These are phyloP conservation scores for Vigna trinervia DNA, from an alignment of 306 rosid genomes.

Conservation along the genomic window DNA sequence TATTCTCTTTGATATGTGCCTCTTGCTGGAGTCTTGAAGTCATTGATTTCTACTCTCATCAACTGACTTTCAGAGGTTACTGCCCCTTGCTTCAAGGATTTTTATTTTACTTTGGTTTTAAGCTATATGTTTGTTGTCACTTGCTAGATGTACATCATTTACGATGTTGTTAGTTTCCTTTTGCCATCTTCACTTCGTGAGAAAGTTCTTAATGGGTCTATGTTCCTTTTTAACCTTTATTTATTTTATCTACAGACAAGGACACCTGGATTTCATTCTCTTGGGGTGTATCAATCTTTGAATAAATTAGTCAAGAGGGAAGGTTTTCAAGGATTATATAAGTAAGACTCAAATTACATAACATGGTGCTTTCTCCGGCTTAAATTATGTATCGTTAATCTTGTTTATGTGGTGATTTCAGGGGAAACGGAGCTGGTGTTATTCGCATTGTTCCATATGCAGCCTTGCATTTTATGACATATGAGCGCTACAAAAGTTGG, in stretches of 20 bases:
- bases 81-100: constrained; percentile 18
- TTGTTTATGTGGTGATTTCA: constrained; percentile 47
- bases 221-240: constrained; percentile 25
- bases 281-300: constrained; percentile 80
- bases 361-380: background rate
- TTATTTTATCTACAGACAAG: constrained; percentile 63
- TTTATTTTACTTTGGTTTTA: background rate
- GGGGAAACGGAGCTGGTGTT: constrained; percentile 98
- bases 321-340: constrained; percentile 86
- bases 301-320: constrained; percentile 72
- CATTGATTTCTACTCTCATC: constrained; percentile 25
- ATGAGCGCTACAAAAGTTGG: constrained; percentile 92
- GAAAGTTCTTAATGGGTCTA: background rate
- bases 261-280: constrained; percentile 77
- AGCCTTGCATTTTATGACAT: constrained; percentile 95
- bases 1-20: constrained; percentile 7
- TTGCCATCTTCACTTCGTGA: constrained; percentile 1
- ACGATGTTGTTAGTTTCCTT: background rate
- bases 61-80: constrained; percentile 16
- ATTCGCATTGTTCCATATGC: constrained; percentile 92
- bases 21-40: constrained; percentile 31
- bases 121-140: constrained; percentile 13
- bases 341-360: constrained; percentile 58
- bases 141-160: background rate
- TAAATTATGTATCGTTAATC: constrained; percentile 16